Percentiles rank a stretch among this genome's conserved stretches.
These are phyloP conservation scores for Kernera saxatilis DNA, from an alignment of 345 rosid species.

Conservation along the genomic window DNA sequence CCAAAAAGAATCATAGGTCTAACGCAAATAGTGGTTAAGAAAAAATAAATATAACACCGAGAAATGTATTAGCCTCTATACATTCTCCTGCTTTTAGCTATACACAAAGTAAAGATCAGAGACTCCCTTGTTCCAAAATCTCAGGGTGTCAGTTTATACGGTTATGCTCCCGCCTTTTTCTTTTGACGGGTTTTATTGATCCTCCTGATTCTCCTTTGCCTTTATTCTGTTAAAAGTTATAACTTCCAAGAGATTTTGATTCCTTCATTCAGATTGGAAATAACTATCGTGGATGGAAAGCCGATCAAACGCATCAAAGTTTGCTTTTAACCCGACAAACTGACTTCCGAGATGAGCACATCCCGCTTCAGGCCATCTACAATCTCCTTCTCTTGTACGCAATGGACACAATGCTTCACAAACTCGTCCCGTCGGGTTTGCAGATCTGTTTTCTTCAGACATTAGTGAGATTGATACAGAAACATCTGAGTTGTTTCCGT, in stretches of 20 bases:
- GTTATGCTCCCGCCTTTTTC: constrained; percentile 23
- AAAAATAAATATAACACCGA: neutral
- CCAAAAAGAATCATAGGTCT: constrained; percentile 25
- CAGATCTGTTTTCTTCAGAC: constrained; percentile 42
- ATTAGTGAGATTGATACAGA: constrained; percentile 65
- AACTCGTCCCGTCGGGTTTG: constrained; percentile 15
- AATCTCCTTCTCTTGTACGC: constrained; percentile 69
- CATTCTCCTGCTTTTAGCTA: constrained; percentile 5
- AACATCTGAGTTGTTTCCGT: constrained; percentile 51
- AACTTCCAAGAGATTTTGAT: neutral
- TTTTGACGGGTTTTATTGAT: constrained; percentile 1
- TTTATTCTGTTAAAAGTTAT: constrained; percentile 18
- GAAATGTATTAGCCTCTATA: neutral
- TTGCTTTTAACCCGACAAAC: constrained; percentile 75
- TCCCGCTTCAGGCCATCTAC: constrained; percentile 87
- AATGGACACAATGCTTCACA: constrained; percentile 79
- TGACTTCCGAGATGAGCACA: constrained; percentile 90
- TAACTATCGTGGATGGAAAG: constrained; percentile 72
- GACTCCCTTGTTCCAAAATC: constrained; percentile 16
- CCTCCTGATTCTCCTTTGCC: neutral
- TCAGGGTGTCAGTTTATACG: constrained; percentile 21
- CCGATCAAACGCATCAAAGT: constrained; percentile 82
- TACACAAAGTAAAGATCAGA: constrained; percentile 11
- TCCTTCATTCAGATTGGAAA: constrained; percentile 48
- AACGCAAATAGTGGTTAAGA: neutral